phyloP scores from a whole-genome alignment of 2,329 filamentous ascomycete genomes.

The Curvularia sp. region DNA sequence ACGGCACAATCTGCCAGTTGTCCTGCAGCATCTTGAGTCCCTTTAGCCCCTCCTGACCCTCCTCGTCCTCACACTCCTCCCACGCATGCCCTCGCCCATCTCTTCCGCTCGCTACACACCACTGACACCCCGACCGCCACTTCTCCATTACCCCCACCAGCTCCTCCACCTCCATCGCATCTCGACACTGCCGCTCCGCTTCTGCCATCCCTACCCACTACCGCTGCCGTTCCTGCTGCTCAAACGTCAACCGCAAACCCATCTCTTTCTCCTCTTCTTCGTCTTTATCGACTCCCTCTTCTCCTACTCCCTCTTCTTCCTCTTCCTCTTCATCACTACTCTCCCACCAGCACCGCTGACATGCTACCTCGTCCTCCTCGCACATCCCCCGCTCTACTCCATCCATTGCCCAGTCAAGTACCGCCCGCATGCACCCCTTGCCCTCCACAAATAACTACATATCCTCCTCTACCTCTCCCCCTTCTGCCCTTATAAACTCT shows the following conservation, averaged over 20 bases:
- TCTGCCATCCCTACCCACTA: conserved; percentile 4
- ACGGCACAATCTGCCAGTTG: conserved; percentile 13
- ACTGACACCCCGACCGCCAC: background rate
- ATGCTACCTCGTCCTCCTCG: conserved; percentile 1
- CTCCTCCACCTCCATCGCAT: background rate
- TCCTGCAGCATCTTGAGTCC: conserved; percentile 11
- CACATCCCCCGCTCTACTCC: conserved; percentile 12
- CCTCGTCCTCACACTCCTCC: background rate
- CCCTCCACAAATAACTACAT: conserved; percentile 15
- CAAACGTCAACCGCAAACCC: background rate
- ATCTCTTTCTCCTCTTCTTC: background rate
- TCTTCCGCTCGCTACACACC: background rate
- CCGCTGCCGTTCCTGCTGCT: background rate
- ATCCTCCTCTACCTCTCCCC: conserved; percentile 6
- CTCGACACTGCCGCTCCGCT: background rate
- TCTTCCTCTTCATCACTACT: background rate
- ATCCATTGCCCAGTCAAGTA: conserved; percentile 16
- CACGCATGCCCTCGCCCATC: conserved; percentile 12
- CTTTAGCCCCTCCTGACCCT: conserved; percentile 7
- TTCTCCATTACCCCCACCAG: background rate
- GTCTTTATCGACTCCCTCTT: too few relatives aligned
- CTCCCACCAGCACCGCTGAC: background rate
- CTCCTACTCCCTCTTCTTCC: conserved; percentile 7
- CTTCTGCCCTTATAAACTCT: conserved; percentile 10
- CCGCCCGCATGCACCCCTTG: background rate